These are phyloP conservation scores for Fusarium agapanthi DNA, from an alignment of 2,329 filamentous ascomycete species.

Conservation along the genomic window DNA sequence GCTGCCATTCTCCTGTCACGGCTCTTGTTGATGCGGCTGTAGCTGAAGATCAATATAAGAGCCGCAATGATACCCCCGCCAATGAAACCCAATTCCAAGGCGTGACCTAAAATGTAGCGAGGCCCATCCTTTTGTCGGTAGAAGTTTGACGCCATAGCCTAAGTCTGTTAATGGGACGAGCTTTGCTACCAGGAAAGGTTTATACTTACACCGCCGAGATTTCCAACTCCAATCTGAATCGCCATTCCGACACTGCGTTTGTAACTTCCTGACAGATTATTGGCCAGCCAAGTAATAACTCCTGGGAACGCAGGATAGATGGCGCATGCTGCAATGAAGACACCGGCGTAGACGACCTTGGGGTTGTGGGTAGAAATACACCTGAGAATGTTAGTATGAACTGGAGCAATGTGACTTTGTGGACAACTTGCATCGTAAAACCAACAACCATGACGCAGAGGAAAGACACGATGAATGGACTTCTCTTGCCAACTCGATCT, in stretches of 20 bases:
- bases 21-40: constrained; percentile 66
- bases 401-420: rapidly evolving
- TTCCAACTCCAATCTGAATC: constrained; percentile 69
- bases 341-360: constrained; percentile 74
- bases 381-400: constrained; percentile 44
- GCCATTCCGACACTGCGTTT: constrained; percentile 75
- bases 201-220: constrained; percentile 58
- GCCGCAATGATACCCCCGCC: constrained; percentile 55
- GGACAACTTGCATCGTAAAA: constrained; percentile 59
- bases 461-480: constrained; percentile 64
- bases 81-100: constrained; percentile 61
- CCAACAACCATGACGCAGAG: constrained; percentile 64
- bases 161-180: background rate
- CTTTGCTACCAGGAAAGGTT: rapidly evolving
- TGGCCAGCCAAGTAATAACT: constrained; percentile 80
- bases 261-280: constrained; percentile 74
- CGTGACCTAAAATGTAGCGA: constrained; percentile 60
- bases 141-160: constrained; percentile 77
- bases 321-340: constrained; percentile 78
- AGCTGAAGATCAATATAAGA: constrained; percentile 57
- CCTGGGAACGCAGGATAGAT: constrained; percentile 85
- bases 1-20: constrained; percentile 57
- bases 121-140: constrained; percentile 64
- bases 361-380: constrained; percentile 67
- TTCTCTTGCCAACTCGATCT: constrained; percentile 61